These are phyloP conservation scores for Boletus patriciae DNA, from an alignment of 768 basidiomycete species.

Conservation along the genomic window DNA sequence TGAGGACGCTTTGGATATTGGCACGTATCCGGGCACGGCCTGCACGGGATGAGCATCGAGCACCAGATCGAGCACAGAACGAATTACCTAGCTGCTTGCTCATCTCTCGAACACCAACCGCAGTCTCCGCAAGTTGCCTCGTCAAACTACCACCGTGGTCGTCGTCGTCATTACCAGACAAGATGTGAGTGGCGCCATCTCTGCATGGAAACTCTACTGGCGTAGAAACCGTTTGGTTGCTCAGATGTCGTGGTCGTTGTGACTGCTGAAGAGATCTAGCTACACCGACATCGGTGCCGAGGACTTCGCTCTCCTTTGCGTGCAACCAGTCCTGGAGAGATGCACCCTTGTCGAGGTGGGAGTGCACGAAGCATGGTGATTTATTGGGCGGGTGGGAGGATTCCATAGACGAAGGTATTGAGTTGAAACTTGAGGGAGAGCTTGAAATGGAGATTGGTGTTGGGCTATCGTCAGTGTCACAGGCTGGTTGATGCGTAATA, in stretches of 20 bases:
- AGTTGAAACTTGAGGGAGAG: conserved; percentile 29
- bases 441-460: conserved; percentile 27
- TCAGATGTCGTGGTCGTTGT: conserved; percentile 12
- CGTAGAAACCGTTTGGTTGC: conserved; percentile 1
- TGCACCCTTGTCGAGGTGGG: conserved; percentile 79
- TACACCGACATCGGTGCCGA: conserved; percentile 45
- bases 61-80: conserved; percentile 1
- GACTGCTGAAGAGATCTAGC: conserved; percentile 47
- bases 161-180: conserved; percentile 47
- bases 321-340: conserved; percentile 77
- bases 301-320: conserved; percentile 29
- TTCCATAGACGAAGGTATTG: conserved; percentile 30
- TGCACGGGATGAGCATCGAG: conserved; percentile 34
- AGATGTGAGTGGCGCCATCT: conserved; percentile 18
- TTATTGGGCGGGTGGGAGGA: conserved; percentile 27
- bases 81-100: conserved; percentile 92
- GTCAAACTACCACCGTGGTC: conserved; percentile 80
- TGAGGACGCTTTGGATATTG: conserved; percentile 89
- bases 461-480: not conserved
- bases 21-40: conserved; percentile 90
- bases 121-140: conserved; percentile 92
- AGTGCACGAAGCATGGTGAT: conserved; percentile 93
- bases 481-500: conserved; percentile 9
- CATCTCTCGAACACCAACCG: conserved; percentile 96
- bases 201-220: conserved; percentile 17